A percentile compares a stretch with the other conserved stretches of the same genome.
Conservation (phyloP, 2,329 filamentous ascomycete genomes). For the Exophiala dermatitidis region DNA sequence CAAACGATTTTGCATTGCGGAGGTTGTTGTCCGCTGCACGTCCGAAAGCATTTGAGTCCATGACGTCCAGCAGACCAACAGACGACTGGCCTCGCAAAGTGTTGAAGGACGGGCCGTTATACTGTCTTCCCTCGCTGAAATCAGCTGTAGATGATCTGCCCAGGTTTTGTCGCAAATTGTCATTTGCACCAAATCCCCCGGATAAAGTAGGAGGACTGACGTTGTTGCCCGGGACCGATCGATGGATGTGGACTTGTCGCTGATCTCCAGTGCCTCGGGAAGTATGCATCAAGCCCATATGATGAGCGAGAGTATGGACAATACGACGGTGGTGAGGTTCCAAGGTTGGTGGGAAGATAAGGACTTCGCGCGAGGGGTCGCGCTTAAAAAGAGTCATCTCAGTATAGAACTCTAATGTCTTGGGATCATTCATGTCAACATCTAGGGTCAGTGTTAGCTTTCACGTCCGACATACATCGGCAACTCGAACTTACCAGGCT, state of each 20-base stretch:
- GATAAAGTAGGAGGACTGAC: constrained; percentile 52
- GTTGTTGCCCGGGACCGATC: constrained; percentile 43
- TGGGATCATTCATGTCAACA: constrained; percentile 84
- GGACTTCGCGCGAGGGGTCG: constrained; percentile 65
- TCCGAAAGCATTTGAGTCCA: constrained; percentile 63
- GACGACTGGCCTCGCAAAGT: constrained; percentile 64
- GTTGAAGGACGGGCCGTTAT: constrained; percentile 60
- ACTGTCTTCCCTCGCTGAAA: constrained; percentile 74
- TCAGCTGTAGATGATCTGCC: constrained; percentile 96
- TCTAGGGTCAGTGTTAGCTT: constrained; percentile 43
- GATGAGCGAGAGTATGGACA: constrained; percentile 89
- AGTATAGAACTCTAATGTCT: constrained; percentile 80
- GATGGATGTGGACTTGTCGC: constrained; percentile 82
- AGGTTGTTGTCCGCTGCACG: constrained; percentile 62
- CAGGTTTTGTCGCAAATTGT: constrained; percentile 73
- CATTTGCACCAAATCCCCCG: constrained; percentile 52
- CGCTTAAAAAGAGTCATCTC: constrained; percentile 85
- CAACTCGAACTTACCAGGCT: constrained; percentile 36
- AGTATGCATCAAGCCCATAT: constrained; percentile 84
- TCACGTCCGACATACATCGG: constrained; percentile 25
- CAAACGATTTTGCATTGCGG: constrained; percentile 91
- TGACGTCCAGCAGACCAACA: constrained; percentile 72
- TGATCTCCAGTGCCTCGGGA: constrained; percentile 84
- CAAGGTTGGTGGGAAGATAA: constrained; percentile 76
- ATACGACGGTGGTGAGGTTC: constrained; percentile 78